phyloP scores from a whole-genome alignment of 495 filamentous ascomycete species.

The Glarea lozoyensis region DNA sequence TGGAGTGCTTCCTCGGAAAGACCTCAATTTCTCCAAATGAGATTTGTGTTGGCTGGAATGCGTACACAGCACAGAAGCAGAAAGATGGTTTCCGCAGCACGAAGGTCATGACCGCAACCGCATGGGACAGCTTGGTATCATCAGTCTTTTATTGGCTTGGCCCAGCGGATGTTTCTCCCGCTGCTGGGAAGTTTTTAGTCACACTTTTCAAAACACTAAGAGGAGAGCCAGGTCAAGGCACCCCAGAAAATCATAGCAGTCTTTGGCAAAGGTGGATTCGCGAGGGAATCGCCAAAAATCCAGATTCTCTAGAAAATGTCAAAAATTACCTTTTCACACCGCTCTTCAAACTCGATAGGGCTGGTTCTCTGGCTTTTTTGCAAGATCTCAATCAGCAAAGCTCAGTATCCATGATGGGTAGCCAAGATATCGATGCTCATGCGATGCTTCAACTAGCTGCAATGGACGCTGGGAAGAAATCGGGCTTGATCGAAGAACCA shows the following conservation, averaged over 20 bases:
- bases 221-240: constrained; percentile 26
- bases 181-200: constrained; percentile 56
- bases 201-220: constrained; percentile 42
- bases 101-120: too few species aligned
- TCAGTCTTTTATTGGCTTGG: constrained; percentile 53
- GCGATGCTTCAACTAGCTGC: constrained; percentile 52
- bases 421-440: constrained; percentile 36
- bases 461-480: constrained; percentile 70
- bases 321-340: constrained; percentile 66
- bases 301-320: constrained; percentile 52
- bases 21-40: background rate
- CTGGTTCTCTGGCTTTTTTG: constrained; percentile 48
- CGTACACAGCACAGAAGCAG: too few species aligned
- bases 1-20: constrained; percentile 45
- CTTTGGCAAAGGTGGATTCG: constrained; percentile 42
- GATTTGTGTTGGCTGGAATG: too few species aligned
- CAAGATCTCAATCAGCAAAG: constrained; percentile 29
- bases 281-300: constrained; percentile 34
- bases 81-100: too few species aligned
- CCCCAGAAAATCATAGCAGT: constrained; percentile 21
- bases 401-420: constrained; percentile 32
- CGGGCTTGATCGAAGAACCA: constrained; percentile 64
- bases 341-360: constrained; percentile 52
- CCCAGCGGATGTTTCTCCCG: constrained; percentile 51
- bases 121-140: constrained; percentile 35